Evolutionary conservation across 148 eudicot genomes (phyloP).

Genomic region (Dysphania ambrosioides): DNA sequence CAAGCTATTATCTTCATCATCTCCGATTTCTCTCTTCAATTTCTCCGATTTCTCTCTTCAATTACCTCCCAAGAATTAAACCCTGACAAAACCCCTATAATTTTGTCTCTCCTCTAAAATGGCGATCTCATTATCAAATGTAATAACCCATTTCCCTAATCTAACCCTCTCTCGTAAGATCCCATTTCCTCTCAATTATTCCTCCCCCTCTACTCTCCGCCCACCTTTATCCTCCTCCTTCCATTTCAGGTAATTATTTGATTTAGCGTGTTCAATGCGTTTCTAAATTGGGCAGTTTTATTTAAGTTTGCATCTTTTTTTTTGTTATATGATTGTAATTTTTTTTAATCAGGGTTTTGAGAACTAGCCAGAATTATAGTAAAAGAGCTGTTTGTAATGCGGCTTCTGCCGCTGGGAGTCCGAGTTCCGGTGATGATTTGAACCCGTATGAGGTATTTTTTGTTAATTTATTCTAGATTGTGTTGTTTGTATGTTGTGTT

Average conservation of each 20-base stretch:
- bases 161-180: constrained; percentile 7
- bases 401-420: constrained; percentile 74
- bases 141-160: constrained; percentile 21
- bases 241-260: constrained; percentile 38
- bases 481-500: no score
- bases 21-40: no score
- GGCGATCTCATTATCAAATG: constrained; percentile 26
- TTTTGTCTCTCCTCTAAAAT: constrained; percentile 4
- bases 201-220: constrained; percentile 24
- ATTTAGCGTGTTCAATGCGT: no score
- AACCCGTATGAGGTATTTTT: constrained; percentile 75
- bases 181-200: constrained; percentile 11
- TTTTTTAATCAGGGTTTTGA: constrained; percentile 36
- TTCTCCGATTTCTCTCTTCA: neutral
- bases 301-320: no score
- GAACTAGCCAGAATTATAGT: constrained; percentile 18
- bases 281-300: no score
- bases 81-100: constrained; percentile 19
- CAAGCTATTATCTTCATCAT: no score
- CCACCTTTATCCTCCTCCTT: constrained; percentile 22
- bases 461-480: neutral
- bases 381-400: constrained; percentile 50
- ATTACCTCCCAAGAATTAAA: no score
- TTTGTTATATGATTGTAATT: no score
- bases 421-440: constrained; percentile 48